Conservation (phyloP, 441 rosid genomes). For the Pelargonium citronellum region DNA sequence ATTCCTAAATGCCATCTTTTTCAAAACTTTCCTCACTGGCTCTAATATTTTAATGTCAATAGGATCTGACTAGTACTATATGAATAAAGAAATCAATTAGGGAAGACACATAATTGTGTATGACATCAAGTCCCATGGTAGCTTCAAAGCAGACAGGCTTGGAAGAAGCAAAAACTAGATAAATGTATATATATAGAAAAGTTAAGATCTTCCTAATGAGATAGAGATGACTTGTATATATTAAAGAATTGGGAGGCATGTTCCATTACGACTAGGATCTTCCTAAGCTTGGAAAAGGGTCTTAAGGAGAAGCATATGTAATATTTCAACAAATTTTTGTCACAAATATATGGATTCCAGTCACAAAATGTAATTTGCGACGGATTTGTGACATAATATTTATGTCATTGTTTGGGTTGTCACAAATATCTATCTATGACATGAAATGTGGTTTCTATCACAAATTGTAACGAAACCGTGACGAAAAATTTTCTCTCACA, state of each 20-base stretch:
- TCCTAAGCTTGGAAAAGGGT: conserved; percentile 23
- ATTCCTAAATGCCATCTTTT: conserved; percentile 23
- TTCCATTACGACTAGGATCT: conserved; percentile 42
- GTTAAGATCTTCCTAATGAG: no score
- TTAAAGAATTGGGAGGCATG: conserved; percentile 33
- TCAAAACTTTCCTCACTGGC: conserved; percentile 18
- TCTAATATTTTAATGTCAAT: conserved; percentile 14
- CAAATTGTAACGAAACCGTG: no score
- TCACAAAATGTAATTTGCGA: no score
- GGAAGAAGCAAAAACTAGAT: conserved; percentile 27
- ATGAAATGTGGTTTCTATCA: no score
- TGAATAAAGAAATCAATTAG: conserved; percentile 21
- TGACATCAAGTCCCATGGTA: conserved; percentile 48
- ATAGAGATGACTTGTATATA: neutral
- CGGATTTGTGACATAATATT: no score
- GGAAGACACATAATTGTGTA: conserved; percentile 37
- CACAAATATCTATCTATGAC: no score
- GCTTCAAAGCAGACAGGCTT: conserved; percentile 48
- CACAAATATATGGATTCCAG: no score
- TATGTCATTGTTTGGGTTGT: no score
- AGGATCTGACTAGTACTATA: conserved; percentile 14
- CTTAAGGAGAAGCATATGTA: conserved; percentile 24
- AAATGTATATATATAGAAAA: no score
- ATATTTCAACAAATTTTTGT: conserved; percentile 25
- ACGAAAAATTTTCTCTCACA: no score